Base-by-base conservation (phyloP, 305 asterid genomes). In the Monarda citriodora region DNA sequence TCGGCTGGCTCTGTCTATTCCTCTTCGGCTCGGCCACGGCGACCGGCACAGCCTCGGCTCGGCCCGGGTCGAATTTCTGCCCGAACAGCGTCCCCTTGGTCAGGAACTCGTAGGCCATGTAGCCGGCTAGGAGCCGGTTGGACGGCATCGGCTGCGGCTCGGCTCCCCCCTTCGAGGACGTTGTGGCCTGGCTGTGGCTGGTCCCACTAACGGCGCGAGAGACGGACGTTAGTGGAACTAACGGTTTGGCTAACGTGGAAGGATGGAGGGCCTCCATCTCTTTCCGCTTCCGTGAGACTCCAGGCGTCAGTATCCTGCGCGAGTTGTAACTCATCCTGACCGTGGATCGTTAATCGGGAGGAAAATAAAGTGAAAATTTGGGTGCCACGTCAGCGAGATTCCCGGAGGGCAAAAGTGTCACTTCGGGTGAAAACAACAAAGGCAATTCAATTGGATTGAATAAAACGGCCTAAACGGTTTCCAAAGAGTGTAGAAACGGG, bases 81-180 rank as follows among this genome's bases (percentile, higher is more conserved):
- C 88, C 93, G 22, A 82, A 63, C 15, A 82, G 61, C 4, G 87
- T 78, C 11, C 96, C 96, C 25, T 73, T 68, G 0, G 76, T 77
- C 15, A 82, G 66, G 56, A 73, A 87, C 77, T 87, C 93, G 73
- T 76, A 66, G 44, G 96, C 96, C 88, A 87, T 69, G 59, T 84
- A 80, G 17, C 93, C 96, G 46, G 93, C 96, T 63, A 87, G 23
- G 25, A 87, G 77, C 79, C 82, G 79, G 41, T 82, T 87, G 0
- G 82, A 66, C 8, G 72, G 21, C 34, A 47, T 6, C 53, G 69
- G 67, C 55, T 52, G 60, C 69, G 58, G 73, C 65, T 72, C 85
- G 58, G 69, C 64, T 58, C 56, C 73, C 23, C 56, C 73, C 23
- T 48, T 63, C 15, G 62, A 73, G 65, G 77, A 51, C 77, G 73